Evolutionary conservation across 139 green algal species (phyloP).

Genomic region (Auxenochlorella protothecoides): DNA sequence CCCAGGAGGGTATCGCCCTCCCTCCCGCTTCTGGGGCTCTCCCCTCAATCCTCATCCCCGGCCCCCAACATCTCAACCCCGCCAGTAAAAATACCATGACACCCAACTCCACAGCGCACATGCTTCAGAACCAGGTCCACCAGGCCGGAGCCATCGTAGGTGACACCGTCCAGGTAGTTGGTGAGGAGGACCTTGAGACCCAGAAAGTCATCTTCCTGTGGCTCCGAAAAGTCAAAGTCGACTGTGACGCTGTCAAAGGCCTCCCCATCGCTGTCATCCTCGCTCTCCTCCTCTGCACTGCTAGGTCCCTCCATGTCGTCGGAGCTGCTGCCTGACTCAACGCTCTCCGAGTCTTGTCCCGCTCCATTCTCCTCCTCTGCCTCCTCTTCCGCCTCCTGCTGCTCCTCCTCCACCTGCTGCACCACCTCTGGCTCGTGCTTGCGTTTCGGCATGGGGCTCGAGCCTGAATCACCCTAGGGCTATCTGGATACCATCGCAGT

Average conservation of each 20-base stretch:
- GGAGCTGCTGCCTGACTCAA: background rate
- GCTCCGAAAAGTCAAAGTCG: conserved; percentile 82
- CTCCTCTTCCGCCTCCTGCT: background rate
- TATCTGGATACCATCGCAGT: too few relatives aligned
- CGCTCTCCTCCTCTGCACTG: conserved; percentile 7
- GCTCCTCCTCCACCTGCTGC: background rate
- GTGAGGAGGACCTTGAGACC: conserved; percentile 69
- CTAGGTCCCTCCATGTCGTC: background rate
- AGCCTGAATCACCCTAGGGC: too few relatives aligned
- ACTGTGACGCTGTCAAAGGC: conserved; percentile 48
- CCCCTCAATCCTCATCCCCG: too few relatives aligned
- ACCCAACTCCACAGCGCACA: conserved; percentile 12
- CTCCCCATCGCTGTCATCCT: conserved; percentile 22
- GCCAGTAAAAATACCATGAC: background rate
- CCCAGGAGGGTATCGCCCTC: too few relatives aligned
- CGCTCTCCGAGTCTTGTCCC: background rate
- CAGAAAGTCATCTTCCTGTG: conserved; percentile 74
- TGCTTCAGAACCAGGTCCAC: conserved; percentile 64
- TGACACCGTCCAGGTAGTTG: conserved; percentile 63
- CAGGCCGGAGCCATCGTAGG: conserved; percentile 55
- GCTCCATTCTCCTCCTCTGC: background rate
- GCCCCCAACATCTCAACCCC: too few relatives aligned
- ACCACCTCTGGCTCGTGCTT: background rate
- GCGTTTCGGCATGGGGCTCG: background rate
- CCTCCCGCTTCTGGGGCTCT: too few relatives aligned